phyloP scores from a whole-genome alignment of 768 basidiomycete species.

The Trametes cubensis region DNA sequence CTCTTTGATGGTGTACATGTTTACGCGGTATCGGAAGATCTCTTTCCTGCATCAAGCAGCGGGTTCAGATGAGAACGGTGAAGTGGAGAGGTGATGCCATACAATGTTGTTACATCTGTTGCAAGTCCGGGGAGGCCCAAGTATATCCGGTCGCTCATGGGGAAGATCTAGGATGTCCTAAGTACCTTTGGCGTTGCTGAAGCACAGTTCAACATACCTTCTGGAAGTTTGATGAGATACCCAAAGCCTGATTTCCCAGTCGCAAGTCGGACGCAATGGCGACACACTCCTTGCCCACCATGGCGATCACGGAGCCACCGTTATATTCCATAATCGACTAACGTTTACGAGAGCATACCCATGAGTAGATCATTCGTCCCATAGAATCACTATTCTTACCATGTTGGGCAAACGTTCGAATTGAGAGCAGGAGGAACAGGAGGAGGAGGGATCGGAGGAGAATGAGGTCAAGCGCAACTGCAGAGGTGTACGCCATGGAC shows the following conservation, averaged over 20 bases:
- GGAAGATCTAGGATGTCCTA: conserved; percentile 71
- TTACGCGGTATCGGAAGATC: conserved; percentile 89
- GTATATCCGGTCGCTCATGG: conserved; percentile 90
- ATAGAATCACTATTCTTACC: conserved; percentile 16
- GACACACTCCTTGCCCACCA: conserved; percentile 98
- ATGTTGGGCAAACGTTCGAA: conserved; percentile 26
- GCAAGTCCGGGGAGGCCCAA: conserved; percentile 91
- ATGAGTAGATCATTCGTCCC: conserved; percentile 18
- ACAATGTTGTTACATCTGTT: conserved; percentile 93
- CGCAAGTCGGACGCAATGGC: conserved; percentile 96
- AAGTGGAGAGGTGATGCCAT: conserved; percentile 29
- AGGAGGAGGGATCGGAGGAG: background rate
- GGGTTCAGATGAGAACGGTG: background rate
- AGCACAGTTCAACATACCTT: conserved; percentile 60
- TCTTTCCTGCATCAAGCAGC: conserved; percentile 63
- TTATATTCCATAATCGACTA: conserved; percentile 92
- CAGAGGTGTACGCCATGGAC: conserved; percentile 4
- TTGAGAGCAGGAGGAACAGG: background rate
- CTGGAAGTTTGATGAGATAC: conserved; percentile 90
- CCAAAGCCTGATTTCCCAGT: conserved; percentile 83
- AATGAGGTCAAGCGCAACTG: background rate
- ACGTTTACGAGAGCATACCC: background rate
- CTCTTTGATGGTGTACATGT: conserved; percentile 99
- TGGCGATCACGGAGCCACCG: conserved; percentile 98
- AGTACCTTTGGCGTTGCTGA: conserved; percentile 10